Percentiles rank a stretch among this genome's conserved stretches.
phyloP scores from a whole-genome alignment of 2,329 filamentous ascomycete species.

The Botrytis byssoidea region DNA sequence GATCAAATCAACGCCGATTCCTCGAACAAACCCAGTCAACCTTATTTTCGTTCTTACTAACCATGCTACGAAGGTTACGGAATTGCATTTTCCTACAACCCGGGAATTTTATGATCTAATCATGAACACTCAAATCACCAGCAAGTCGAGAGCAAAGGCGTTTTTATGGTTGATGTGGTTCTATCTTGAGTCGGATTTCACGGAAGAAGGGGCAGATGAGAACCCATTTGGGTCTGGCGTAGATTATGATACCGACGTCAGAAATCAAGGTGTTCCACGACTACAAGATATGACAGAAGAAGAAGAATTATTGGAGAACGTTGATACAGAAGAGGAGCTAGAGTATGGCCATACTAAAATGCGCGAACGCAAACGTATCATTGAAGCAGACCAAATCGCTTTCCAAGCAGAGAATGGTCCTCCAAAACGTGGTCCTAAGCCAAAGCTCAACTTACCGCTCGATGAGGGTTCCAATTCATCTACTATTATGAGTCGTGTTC shows the following conservation, averaged over 20 bases:
- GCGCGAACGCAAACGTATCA: conserved; percentile 70
- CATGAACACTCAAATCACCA: conserved; percentile 83
- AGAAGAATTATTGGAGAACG: conserved; percentile 67
- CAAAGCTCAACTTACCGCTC: conserved; percentile 40
- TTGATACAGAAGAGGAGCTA: conserved; percentile 68
- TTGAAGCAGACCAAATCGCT: conserved; percentile 66
- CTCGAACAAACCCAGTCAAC: conserved; percentile 95
- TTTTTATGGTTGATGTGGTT: conserved; percentile 99
- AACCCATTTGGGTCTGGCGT: conserved; percentile 84
- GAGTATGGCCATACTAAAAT: conserved; percentile 72
- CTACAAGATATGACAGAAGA: conserved; percentile 65
- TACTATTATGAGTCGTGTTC: conserved; percentile 58
- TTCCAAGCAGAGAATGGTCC: conserved; percentile 46
- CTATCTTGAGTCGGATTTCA: conserved; percentile 95
- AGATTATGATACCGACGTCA: conserved; percentile 62
- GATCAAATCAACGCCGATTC: conserved; percentile 67
- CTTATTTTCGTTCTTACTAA: conserved; percentile 93
- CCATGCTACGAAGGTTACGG: conserved; percentile 86
- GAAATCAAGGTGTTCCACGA: conserved; percentile 67
- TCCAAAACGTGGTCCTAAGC: conserved; percentile 51
- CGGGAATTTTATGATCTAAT: conserved; percentile 95
- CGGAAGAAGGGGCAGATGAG: conserved; percentile 77
- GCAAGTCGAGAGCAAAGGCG: conserved; percentile 76
- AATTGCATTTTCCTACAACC: conserved; percentile 81
- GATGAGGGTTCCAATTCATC: conserved; percentile 42